A percentile compares a stretch with the other conserved stretches of the same genome.
Conservation (phyloP, 305 asterid genomes). For the Solanum hybrid region DNA sequence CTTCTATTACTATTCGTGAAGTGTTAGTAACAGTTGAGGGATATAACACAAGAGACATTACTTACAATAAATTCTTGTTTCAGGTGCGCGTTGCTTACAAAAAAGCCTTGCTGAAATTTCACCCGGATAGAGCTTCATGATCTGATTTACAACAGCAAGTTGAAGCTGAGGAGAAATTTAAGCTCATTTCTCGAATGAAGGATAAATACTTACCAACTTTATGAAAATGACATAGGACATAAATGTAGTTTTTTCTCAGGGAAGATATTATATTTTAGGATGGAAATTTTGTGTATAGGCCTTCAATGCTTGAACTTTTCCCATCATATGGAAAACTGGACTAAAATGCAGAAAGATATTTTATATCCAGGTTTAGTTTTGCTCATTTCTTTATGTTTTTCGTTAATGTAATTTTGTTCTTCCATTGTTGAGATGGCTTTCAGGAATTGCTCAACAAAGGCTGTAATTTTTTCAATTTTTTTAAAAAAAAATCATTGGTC, state of each 20-base stretch:
- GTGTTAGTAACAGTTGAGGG: neutral
- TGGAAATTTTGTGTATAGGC: neutral
- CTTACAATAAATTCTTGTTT: conserved; percentile 8
- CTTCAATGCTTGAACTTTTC: neutral
- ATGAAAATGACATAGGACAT: conserved; percentile 3
- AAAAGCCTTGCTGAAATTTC: conserved; percentile 75
- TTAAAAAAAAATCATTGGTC: too few species aligned
- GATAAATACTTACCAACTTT: conserved; percentile 37
- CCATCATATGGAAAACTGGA: neutral
- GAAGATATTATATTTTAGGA: neutral
- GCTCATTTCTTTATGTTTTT: neutral
- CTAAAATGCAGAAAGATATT: neutral
- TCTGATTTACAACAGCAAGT: conserved; percentile 64
- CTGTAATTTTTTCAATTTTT: neutral
- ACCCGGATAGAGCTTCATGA: conserved; percentile 82
- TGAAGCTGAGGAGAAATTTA: conserved; percentile 95
- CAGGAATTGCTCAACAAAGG: neutral
- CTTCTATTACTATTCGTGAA: neutral
- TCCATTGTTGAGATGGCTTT: neutral
- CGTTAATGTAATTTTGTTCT: neutral
- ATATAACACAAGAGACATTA: neutral
- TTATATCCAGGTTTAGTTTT: neutral
- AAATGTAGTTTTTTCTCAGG: neutral
- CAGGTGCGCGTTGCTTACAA: conserved; percentile 82
- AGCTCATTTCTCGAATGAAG: conserved; percentile 75